Evolutionary conservation across 1,139 yeast genomes (phyloP).

Genomic region (Saccharomyces hybrid): DNA sequence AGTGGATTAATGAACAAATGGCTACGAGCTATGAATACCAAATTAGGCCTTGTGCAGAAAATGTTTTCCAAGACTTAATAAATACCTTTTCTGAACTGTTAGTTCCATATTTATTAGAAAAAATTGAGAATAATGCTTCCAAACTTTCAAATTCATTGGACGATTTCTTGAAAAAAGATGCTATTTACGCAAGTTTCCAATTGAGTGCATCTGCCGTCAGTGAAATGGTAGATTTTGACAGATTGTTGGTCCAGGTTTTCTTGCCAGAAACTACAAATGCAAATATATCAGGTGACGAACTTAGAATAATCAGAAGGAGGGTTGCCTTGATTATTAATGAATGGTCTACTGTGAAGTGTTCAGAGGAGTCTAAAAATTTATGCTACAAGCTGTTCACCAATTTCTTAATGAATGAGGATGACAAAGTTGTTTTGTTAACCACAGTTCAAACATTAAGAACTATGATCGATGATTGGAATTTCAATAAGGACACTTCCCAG

Average conservation of each 20-base stretch:
- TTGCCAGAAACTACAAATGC: conserved; percentile 50
- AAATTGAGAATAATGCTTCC: conserved; percentile 43
- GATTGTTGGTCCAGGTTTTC: conserved; percentile 48
- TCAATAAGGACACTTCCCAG: conserved; percentile 55
- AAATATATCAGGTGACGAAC: conserved; percentile 18
- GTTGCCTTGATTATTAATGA: conserved; percentile 68
- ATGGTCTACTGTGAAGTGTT: conserved; percentile 68
- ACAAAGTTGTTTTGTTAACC: conserved; percentile 67
- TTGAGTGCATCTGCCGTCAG: conserved; percentile 61
- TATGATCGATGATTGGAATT: conserved; percentile 81
- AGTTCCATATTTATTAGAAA: conserved; percentile 52
- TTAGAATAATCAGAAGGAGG: conserved; percentile 66
- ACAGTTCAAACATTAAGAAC: conserved; percentile 62
- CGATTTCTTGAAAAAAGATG: conserved; percentile 63
- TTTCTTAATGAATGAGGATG: conserved; percentile 40
- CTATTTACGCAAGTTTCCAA: conserved; percentile 75
- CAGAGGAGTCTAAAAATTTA: conserved; percentile 47
- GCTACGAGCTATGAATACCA: conserved; percentile 77
- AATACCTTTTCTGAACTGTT: conserved; percentile 55
- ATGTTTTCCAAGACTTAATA: conserved; percentile 69
- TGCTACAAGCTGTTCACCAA: conserved; percentile 50
- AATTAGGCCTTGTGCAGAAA: conserved; percentile 81
- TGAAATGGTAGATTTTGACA: conserved; percentile 57
- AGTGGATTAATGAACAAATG: conserved; percentile 79
- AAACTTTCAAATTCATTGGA: conserved; percentile 33